Evolutionary conservation across 2,329 filamentous ascomycete species (phyloP), one percentile per base, ranked within the genome.

Genomic region (Pestalotiopsis sp.): DNA sequence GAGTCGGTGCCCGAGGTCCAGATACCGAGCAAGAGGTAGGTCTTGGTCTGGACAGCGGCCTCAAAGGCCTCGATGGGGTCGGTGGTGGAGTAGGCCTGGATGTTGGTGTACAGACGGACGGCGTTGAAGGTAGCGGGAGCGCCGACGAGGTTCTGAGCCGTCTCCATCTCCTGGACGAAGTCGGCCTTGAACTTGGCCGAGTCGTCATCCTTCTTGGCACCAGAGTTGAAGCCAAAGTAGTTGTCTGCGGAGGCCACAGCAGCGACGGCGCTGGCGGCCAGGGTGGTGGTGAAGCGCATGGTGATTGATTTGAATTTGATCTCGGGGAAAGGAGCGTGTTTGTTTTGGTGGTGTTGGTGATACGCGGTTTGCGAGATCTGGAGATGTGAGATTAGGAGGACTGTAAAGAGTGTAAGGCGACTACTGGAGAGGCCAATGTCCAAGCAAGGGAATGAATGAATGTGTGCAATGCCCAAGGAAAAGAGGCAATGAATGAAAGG

Each of bases 51-150:
- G 61, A 91, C 83, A 74, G 90, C 90, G 45, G 90, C 90, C 82
- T 94, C 92, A 82, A 95, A 89, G 57, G 94, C 94, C 84, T 94
- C 84, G 77, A 97, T 84, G 66, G 94, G 94, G 80, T 95, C 92
- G 74, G 88, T 87, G 83, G 93, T 87, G 76, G 91, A 84, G 80
- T 88, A 83, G 76, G 85, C 86, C 79, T 89, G 86, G 77, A 91
- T 88, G 83, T 88, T 90, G 78, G 91, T 92, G 84, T 93, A 92
- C 39, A 91, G 83, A 66, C 90, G 87, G 72, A 89, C 85, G 69
- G 86, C 82, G 74, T 84, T 87, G 82, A 90, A 90, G 72, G 80
- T 81, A 69, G 86, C 86, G 11, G 87, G 86, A 31, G 86, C 80
- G 68, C 80, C 80, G 69, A 77, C 74, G 52, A 84, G 81, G 70